Base-by-base conservation (phyloP, 2,329 filamentous ascomycete genomes). In the Fusarium bulbicola region DNA sequence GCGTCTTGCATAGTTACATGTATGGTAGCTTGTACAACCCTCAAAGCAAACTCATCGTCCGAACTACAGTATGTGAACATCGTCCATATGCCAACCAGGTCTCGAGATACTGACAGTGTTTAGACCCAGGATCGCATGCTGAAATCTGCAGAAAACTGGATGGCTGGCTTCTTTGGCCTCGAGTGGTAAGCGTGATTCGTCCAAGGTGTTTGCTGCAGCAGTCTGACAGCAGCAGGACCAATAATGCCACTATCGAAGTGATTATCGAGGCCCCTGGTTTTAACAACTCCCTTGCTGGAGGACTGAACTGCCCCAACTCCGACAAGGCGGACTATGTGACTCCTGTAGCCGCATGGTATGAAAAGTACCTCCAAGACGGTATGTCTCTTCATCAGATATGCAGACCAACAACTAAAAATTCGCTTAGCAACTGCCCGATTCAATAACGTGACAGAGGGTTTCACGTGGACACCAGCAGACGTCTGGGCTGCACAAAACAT, bases 151-250 rank as follows among this genome's bases (percentile, higher is more conserved):
- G 92, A 95, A 80, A 92, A 95, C 80, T 95, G 94, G 81, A 83
- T 94, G 78, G 91, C 92, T 11, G 93, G 93, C 1, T 95, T 95
- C 83, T 95, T 95, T 77, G 92, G 92, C 1, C 86, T 94, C 0
- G 88, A 92, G 52, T 95, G 92, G 85, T 86, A 76, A 37, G 81
- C 32, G 26, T 4, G 18, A 7, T 15, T 14, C 11, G 16, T 12
- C 36, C 26, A 15, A n/a, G 15, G 24, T 28, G 18, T 24, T 26
- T 11, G 30, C 24, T n/a, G 36, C 13, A 40, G 32, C 39, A 43
- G 42, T 54, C 50, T 76, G 18, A 77, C 63, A 10, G 16, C 24
- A 10, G 21, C 30, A 86, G 85, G 92, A 86, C 90, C 3, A 86
- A 90, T 36, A 93, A 94, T 77, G 92, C 87, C 12, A 93, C 90